phyloP scores from a whole-genome alignment of 208 protist species.

The Lotmaria passim region DNA sequence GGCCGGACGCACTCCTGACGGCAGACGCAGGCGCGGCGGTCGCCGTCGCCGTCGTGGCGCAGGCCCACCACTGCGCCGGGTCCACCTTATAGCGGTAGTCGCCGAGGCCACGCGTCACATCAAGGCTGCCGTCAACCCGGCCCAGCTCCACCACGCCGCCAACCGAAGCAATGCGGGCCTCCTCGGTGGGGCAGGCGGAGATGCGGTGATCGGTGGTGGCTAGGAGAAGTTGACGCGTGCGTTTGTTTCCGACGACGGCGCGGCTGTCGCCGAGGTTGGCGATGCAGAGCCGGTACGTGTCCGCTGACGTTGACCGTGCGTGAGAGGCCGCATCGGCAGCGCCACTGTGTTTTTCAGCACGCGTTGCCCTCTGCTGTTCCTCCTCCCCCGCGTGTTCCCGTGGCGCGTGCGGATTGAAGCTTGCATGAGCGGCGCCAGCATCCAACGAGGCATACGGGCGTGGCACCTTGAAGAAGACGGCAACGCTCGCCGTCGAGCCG shows the following conservation, averaged over 20 bases:
- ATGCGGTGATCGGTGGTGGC: conserved; percentile 70
- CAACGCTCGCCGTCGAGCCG: conserved; percentile 64
- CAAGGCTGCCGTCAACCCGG: conserved; percentile 61
- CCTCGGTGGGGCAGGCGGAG: conserved; percentile 40
- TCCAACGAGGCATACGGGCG: neutral
- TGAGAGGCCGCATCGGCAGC: neutral
- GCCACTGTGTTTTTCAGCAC: too few species aligned
- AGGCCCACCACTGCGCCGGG: conserved; percentile 54
- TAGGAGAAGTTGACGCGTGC: conserved; percentile 42
- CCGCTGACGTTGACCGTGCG: conserved; percentile 5
- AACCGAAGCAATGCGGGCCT: conserved; percentile 30
- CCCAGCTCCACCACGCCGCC: conserved; percentile 61
- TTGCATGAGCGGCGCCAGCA: neutral
- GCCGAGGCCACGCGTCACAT: conserved; percentile 76
- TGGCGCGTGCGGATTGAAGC: too few species aligned
- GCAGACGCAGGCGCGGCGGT: neutral
- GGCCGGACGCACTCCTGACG: too few species aligned
- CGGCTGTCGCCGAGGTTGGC: conserved; percentile 82
- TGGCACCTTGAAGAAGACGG: conserved; percentile 39
- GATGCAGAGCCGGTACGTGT: conserved; percentile 50
- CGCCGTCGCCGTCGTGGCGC: neutral
- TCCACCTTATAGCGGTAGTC: conserved; percentile 61
- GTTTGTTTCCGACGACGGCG: conserved; percentile 55
- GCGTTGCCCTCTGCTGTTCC: too few species aligned
- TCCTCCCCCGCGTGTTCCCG: neutral